These are phyloP conservation scores for Apiospora koreana DNA, from an alignment of 2,329 filamentous ascomycete genomes.

Conservation along the genomic window DNA sequence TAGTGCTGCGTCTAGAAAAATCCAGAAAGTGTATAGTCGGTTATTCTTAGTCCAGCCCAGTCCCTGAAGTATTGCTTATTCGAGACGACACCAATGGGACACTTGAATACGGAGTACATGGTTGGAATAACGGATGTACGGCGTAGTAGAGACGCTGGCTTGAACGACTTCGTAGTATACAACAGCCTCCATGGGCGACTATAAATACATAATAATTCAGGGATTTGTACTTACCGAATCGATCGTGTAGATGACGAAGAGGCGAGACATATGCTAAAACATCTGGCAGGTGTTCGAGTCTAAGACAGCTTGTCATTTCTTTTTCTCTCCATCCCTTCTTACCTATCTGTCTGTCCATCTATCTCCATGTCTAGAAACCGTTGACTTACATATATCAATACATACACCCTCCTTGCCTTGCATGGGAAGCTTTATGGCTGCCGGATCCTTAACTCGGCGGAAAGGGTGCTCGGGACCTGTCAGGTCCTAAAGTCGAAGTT, in stretches of 20 bases:
- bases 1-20: background rate
- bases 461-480: background rate
- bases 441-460: background rate
- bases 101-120: no score
- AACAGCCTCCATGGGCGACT: no score
- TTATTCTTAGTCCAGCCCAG: background rate
- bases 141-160: no score
- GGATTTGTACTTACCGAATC: background rate
- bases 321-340: background rate
- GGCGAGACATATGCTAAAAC: conserved; percentile 3
- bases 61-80: no score
- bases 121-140: no score
- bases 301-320: background rate
- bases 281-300: background rate
- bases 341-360: background rate
- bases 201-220: no score
- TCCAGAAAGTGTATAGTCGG: background rate
- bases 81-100: no score
- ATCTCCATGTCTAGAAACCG: background rate
- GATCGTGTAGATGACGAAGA: background rate
- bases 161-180: no score
- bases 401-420: background rate
- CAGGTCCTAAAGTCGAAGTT: conserved; percentile 2
- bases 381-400: background rate
- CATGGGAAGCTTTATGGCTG: background rate